Evolutionary conservation across 495 filamentous ascomycete species (phyloP).

Genomic region (Endocarpon pusillum): DNA sequence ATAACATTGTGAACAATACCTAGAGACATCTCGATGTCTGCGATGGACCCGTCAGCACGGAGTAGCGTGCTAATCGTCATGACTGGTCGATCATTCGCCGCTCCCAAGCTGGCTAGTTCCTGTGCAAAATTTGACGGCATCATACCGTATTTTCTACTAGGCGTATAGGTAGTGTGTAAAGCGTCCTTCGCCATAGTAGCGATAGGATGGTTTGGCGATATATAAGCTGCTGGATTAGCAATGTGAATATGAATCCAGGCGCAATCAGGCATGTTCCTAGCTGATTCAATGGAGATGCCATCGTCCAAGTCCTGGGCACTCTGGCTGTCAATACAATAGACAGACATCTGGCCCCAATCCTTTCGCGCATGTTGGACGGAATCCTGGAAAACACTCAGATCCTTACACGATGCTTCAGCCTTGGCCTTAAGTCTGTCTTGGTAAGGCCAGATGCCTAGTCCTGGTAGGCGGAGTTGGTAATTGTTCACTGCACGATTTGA

Average conservation of each 20-base stretch:
- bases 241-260: conserved; percentile 79
- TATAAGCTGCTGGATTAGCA: conserved; percentile 84
- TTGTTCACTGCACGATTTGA: conserved; percentile 52
- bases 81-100: conserved; percentile 45
- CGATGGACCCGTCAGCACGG: conserved; percentile 42
- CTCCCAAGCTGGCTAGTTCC: conserved; percentile 49
- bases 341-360: conserved; percentile 51
- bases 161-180: conserved; percentile 52
- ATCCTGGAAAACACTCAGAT: conserved; percentile 20
- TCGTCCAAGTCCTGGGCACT: conserved; percentile 73
- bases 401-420: conserved; percentile 13
- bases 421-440: conserved; percentile 18
- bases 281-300: conserved; percentile 69
- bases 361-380: conserved; percentile 43
- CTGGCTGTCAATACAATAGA: conserved; percentile 70
- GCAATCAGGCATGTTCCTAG: conserved; percentile 29
- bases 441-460: conserved; percentile 22
- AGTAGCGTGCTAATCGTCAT: conserved; percentile 73
- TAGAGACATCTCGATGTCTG: conserved; percentile 55
- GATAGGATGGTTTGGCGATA: conserved; percentile 37
- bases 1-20: conserved; percentile 57
- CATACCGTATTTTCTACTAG: conserved; percentile 60
- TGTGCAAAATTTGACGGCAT: conserved; percentile 40
- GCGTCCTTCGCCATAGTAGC: conserved; percentile 48
- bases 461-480: conserved; percentile 43